Percentiles rank a stretch among this genome's conserved stretches.
Conservation (phyloP, 169 alveolate genomes). For the Cryptosporidium viatorum region DNA sequence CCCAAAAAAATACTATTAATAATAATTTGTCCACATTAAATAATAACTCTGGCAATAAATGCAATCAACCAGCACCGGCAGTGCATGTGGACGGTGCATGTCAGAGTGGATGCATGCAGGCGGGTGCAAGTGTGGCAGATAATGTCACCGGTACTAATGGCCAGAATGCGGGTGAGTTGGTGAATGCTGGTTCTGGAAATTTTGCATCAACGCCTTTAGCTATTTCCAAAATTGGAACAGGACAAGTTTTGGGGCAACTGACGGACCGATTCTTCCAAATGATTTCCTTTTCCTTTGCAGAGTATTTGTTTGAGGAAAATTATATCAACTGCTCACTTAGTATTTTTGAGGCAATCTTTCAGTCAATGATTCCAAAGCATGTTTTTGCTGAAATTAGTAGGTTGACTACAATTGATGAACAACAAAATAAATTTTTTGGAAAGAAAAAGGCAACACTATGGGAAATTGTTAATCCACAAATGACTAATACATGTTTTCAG, state of each 20-base stretch:
- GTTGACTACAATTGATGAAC: slow-evolving; percentile 34
- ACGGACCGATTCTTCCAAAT: slow-evolving; percentile 46
- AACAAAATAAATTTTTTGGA: slow-evolving; percentile 5
- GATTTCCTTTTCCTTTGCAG: slow-evolving; percentile 61
- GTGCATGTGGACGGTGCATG: slow-evolving; percentile 6
- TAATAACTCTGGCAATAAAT: not conserved
- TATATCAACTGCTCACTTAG: slow-evolving; percentile 48
- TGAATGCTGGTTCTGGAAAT: not conserved
- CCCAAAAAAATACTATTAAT: not conserved
- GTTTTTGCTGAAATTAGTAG: slow-evolving; percentile 43
- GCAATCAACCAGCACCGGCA: not conserved
- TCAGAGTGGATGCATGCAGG: slow-evolving; percentile 11
- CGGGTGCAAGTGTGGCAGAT: not conserved
- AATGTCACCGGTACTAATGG: not conserved
- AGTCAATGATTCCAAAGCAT: slow-evolving; percentile 39
- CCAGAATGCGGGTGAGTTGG: not conserved
- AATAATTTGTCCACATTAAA: not conserved
- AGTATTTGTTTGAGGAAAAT: slow-evolving; percentile 41
- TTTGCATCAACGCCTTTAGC: not conserved
- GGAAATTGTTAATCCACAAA: slow-evolving; percentile 42
- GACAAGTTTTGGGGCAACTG: not conserved
- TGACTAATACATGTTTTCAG: slow-evolving; percentile 38
- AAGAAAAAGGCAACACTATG: slow-evolving; percentile 11
- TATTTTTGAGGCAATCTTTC: slow-evolving; percentile 45
- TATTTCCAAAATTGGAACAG: not conserved